These are phyloP conservation scores for Gossypium anomalum DNA, from an alignment of 345 rosid species.

Conservation along the genomic window DNA sequence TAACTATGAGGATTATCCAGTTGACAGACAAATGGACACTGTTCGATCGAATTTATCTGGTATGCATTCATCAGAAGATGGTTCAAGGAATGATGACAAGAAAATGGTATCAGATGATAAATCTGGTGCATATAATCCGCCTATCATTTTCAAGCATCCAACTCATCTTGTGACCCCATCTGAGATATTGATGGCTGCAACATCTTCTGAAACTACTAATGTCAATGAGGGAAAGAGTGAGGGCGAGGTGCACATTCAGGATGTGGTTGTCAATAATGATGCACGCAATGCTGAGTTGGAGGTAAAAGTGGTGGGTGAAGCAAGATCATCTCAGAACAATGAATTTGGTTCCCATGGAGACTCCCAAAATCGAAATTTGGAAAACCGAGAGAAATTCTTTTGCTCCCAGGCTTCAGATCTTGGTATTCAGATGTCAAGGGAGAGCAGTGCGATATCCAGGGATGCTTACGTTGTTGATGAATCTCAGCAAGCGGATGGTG, in stretches of 20 bases:
- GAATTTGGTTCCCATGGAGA: constrained; percentile 39
- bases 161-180: constrained; percentile 85
- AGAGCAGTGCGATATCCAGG: constrained; percentile 36
- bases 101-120: constrained; percentile 42
- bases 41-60: constrained; percentile 31
- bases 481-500: constrained; percentile 26
- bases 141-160: constrained; percentile 58
- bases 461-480: constrained; percentile 41
- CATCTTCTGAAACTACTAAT: constrained; percentile 51
- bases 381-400: constrained; percentile 46
- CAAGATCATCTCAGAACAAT: constrained; percentile 38
- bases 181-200: constrained; percentile 59
- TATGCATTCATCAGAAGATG: constrained; percentile 37
- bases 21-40: constrained; percentile 53
- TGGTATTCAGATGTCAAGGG: constrained; percentile 44
- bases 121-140: constrained; percentile 37
- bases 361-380: constrained; percentile 33
- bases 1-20: constrained; percentile 47
- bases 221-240: constrained; percentile 38
- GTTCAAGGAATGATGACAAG: constrained; percentile 41
- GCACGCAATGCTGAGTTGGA: constrained; percentile 43
- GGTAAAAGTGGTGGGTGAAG: constrained; percentile 63
- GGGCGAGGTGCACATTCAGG: constrained; percentile 46
- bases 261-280: constrained; percentile 40
- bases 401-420: constrained; percentile 71